These are phyloP conservation scores for Exophiala xenobiotica DNA, from an alignment of 2,329 filamentous ascomycete species.

Conservation along the genomic window DNA sequence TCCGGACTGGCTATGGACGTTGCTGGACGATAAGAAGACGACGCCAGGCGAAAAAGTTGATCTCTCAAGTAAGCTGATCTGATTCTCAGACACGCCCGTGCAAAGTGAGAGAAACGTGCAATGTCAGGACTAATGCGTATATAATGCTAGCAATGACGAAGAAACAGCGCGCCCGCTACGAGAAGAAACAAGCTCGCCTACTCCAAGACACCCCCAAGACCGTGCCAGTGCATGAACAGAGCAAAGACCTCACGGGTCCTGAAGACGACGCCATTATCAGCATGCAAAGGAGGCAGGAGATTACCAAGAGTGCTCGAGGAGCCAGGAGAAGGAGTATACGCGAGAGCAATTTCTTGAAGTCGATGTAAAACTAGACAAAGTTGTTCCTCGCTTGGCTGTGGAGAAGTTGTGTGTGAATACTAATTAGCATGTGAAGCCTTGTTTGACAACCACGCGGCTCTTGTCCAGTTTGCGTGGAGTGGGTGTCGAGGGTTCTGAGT, in stretches of 20 bases:
- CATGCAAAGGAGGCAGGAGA: constrained; percentile 40
- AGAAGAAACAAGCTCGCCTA: constrained; percentile 47
- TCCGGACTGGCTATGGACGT: constrained; percentile 49
- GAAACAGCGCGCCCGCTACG: constrained; percentile 47
- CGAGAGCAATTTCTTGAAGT: constrained; percentile 50
- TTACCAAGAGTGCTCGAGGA: constrained; percentile 46
- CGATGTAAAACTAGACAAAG: constrained; percentile 42
- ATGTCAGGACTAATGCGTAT: no score
- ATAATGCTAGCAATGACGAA: constrained; percentile 46
- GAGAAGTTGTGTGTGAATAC: no score
- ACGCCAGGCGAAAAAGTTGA: constrained; percentile 40
- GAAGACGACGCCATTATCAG: constrained; percentile 38
- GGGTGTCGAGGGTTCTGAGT: no score
- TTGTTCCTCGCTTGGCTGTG: no score
- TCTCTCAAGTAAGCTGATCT: constrained; percentile 38
- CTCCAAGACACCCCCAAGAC: constrained; percentile 39
- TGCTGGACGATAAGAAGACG: constrained; percentile 41
- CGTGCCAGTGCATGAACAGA: constrained; percentile 48
- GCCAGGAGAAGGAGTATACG: constrained; percentile 48
- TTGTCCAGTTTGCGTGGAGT: no score
- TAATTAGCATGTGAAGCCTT: no score
- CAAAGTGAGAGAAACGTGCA: no score
- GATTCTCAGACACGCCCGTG: no score
- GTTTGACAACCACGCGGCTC: no score
- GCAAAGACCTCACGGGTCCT: constrained; percentile 45